Evolutionary conservation across 2,329 filamentous ascomycete genomes (phyloP), one percentile per base, ranked within the genome.

Genomic region (Aspergillus sojae): DNA sequence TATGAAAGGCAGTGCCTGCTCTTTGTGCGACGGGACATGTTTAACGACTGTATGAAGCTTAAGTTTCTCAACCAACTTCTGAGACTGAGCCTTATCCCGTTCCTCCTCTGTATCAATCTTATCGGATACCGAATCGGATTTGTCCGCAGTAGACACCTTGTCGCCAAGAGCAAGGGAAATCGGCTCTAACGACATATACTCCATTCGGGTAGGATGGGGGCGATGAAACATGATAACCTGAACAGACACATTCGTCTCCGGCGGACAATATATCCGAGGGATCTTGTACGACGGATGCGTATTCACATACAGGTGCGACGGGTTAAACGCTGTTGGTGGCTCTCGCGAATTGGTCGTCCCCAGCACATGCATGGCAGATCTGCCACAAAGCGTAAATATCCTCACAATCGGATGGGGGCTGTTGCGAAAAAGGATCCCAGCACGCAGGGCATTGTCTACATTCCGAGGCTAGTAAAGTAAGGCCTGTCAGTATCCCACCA

Each of bases 161-260:
- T 94, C 91, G 2, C 86, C 91, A 16, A 99, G 82, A 0, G 93
- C 93, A 48, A 99, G 84, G 0, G 93, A 90, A 58, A 99, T 98
- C 0, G 95, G 94, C 32, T 88, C 87, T 23, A 97, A 83, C 1
- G 95, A 99, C 70, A 98, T 90, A 77, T 98, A 99, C 78, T 99
- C 94, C 95, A 99, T 98, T 61, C 89, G 87, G 36, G 86, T 88
- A 0, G 95, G 94, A 62, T 91, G 86, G 0, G 95, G 95, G 54
- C 94, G 86, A 71, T 97, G 89, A 78, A 96, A 99, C 62, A 96
- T 84, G 62, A 98, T 91, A 52, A 97, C 86, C 75, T 99, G 95
- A 53, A 96, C 87, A 53, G 89, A 92, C 23, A 91, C 84, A 5
- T 88, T 88, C 65, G 86, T 86, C 55, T 89, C 85, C 62, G 77